These are phyloP conservation scores for Pseudozyma pruni DNA, from an alignment of 1,284 basidiomycete genomes.

Conservation along the genomic window DNA sequence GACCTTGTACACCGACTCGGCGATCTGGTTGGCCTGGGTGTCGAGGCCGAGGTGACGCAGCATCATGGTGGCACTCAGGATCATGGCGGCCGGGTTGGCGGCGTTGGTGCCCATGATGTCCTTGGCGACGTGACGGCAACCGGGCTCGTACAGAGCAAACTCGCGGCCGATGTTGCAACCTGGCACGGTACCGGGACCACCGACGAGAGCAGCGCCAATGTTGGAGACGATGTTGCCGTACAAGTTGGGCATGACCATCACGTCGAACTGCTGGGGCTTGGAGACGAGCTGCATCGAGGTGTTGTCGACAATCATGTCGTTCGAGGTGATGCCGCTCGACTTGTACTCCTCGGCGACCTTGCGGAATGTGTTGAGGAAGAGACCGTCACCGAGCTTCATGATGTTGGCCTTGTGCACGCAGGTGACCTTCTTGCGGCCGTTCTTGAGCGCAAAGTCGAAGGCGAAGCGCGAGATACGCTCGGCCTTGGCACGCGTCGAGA, in stretches of 20 bases:
- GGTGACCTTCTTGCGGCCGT: constrained; percentile 99
- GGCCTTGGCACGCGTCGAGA: constrained; percentile 92
- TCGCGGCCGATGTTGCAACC: constrained; percentile 98
- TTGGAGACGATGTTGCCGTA: constrained; percentile 98
- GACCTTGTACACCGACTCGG: constrained; percentile 90
- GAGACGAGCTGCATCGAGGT: constrained; percentile 99
- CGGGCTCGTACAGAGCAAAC: constrained; percentile 98
- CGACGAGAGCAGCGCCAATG: constrained; percentile 97
- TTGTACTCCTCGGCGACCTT: constrained; percentile 92
- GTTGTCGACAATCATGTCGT: constrained; percentile 99
- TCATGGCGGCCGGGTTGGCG: constrained; percentile 98
- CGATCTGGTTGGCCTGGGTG: constrained; percentile 92
- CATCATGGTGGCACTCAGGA: constrained; percentile 98
- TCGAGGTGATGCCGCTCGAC: constrained; percentile 87
- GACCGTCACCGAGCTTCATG: constrained; percentile 99
- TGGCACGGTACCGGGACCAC: constrained; percentile 96
- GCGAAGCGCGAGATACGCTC: constrained; percentile 98
- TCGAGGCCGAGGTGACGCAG: constrained; percentile 97
- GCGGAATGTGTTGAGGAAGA: constrained; percentile 99
- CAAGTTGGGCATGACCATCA: constrained; percentile 96
- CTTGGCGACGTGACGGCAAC: constrained; percentile 96
- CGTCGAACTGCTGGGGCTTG: constrained; percentile 93
- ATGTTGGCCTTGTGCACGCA: constrained; percentile 99
- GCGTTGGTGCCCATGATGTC: constrained; percentile 98
- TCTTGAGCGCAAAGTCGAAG: constrained; percentile 99